Evolutionary conservation across 768 basidiomycete genomes (phyloP).

Genomic region (Tricholoma sp.): DNA sequence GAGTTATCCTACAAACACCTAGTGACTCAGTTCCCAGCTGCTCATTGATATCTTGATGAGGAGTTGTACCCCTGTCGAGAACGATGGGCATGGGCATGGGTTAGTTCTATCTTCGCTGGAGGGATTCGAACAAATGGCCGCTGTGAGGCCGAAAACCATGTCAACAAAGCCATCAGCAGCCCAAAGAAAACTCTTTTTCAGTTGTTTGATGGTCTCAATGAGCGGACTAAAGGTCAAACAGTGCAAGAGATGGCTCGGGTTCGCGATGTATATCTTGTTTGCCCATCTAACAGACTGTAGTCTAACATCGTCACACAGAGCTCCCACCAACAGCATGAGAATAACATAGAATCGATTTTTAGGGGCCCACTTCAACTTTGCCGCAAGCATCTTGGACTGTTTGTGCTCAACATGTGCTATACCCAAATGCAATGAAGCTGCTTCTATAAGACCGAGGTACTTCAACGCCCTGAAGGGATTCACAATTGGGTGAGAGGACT

Average conservation of each 20-base stretch:
- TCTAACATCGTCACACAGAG: conserved; percentile 17
- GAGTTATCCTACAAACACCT: conserved; percentile 17
- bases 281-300: conserved; percentile 11
- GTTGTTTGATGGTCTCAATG: conserved; percentile 18
- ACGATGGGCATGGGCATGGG: conserved; percentile 32
- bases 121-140: conserved; percentile 30
- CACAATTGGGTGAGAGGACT: conserved; percentile 20
- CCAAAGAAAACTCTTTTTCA: conserved; percentile 18
- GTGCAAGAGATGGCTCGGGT: conserved; percentile 12
- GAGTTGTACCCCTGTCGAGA: conserved; percentile 25
- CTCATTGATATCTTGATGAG: conserved; percentile 20
- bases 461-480: conserved; percentile 19
- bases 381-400: conserved; percentile 22
- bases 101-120: conserved; percentile 23
- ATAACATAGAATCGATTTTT: conserved; percentile 21
- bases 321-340: conserved; percentile 19
- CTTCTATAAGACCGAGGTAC: conserved; percentile 19
- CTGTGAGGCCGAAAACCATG: conserved; percentile 22
- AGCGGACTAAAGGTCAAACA: conserved; percentile 14
- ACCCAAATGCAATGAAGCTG: conserved; percentile 25
- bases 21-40: conserved; percentile 9
- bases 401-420: conserved; percentile 22
- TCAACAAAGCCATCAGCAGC: conserved; percentile 18
- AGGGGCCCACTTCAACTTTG: conserved; percentile 14
- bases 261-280: conserved; percentile 13